Base-by-base conservation (phyloP, 805 yeast species). In the Soucietia sequanensis region DNA sequence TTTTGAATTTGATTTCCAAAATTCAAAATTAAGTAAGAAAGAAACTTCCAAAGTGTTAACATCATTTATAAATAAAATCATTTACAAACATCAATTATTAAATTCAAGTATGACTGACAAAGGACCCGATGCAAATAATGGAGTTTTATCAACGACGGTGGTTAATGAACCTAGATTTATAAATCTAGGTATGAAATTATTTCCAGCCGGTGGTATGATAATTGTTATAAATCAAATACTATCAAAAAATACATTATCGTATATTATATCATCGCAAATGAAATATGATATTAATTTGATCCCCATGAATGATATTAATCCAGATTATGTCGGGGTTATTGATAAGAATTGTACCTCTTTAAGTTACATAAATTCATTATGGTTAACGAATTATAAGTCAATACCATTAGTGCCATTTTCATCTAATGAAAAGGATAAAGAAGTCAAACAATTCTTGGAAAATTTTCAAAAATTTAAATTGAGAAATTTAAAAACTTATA, bases 201-300 rank as follows among this genome's bases (percentile, higher is more conserved):
- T 42, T 14, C 27, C 33, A 1, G 20, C 10, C 7, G 44, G 43
- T 30, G 58, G 57, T 4, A 30, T 59, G 4, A 15, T 55, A 10
- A 38, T 56, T 5, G 26, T 62, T 2, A 46, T 49, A 3, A 58
- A 54, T 36, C 54, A 54, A 30, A 36, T 54, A 4, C 37, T 43
- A 4, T 63, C 67, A 6, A 56, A 50, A 21, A 49, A 55, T 33
- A 50, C 47, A 7, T 34, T 61, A 6, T 51, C 50, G 34, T 61
- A 62, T 37, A 45, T 48, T 11, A 56, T 53, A 24, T 33, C 43
- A 18, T 52, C 65, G 7, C 50, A 49, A 35, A 44, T 44, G 13
- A 58, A 54, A 13, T 47, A 50, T 17, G 41, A 47, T 7, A 35
- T 62, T 4, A 62, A 55, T 1, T 57, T 62, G 29, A 27, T 61